Evolutionary conservation across 2,329 filamentous ascomycete species (phyloP).

Genomic region (Trichophyton simii): DNA sequence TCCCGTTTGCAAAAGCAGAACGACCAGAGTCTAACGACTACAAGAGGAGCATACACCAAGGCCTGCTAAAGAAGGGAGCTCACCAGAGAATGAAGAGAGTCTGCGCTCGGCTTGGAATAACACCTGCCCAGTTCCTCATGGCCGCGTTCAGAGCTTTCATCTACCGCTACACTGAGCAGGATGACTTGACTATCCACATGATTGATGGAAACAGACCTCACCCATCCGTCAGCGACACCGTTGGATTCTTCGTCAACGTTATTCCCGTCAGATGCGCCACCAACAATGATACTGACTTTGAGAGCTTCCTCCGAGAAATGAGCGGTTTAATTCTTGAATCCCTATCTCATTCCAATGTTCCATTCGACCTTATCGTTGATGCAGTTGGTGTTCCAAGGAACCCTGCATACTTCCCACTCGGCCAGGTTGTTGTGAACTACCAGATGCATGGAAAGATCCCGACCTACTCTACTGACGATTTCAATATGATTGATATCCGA

Average conservation of each 20-base stretch:
- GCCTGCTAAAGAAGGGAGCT: slow-evolving; percentile 11
- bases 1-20: slow-evolving; percentile 13
- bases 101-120: slow-evolving; percentile 16
- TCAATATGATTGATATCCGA: slow-evolving; percentile 13
- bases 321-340: slow-evolving; percentile 9
- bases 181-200: slow-evolving; percentile 15
- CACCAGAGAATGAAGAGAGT: slow-evolving; percentile 20
- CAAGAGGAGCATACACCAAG: slow-evolving; percentile 11
- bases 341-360: slow-evolving; percentile 11
- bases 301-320: slow-evolving; percentile 7
- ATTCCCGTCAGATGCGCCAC: slow-evolving; percentile 14
- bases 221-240: slow-evolving; percentile 14
- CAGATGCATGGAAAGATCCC: slow-evolving; percentile 17
- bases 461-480: slow-evolving; percentile 15
- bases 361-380: slow-evolving; percentile 14
- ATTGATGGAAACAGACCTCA: slow-evolving; percentile 17
- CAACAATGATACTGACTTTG: slow-evolving; percentile 6
- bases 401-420: slow-evolving; percentile 12
- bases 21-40: slow-evolving; percentile 10
- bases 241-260: slow-evolving; percentile 17
- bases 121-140: slow-evolving; percentile 16
- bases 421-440: slow-evolving; percentile 15
- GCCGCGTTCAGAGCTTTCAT: slow-evolving; percentile 16
- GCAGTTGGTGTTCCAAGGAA: slow-evolving; percentile 9
- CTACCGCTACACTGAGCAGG: slow-evolving; percentile 16